phyloP scores from a whole-genome alignment of 176 grass and related monocot species.

The Puccinellia tenuiflora region DNA sequence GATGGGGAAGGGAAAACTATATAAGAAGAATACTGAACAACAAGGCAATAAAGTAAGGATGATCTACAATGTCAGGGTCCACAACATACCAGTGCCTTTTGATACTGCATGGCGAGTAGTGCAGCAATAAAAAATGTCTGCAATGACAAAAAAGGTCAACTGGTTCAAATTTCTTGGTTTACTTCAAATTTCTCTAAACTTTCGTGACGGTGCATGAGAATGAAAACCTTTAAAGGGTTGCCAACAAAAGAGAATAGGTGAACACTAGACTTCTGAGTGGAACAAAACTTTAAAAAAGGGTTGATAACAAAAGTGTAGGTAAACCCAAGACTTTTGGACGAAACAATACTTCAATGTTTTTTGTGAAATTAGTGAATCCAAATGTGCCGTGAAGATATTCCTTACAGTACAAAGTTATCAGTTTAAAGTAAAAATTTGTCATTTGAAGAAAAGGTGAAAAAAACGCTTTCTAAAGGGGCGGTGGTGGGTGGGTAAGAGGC shows the following conservation, averaged over 20 bases:
- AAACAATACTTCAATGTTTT: background rate
- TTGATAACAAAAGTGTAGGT: background rate
- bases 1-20: background rate
- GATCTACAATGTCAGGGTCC: background rate
- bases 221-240: no score
- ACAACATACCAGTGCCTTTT: slow-evolving; percentile 67
- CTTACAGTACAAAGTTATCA: background rate
- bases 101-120: slow-evolving; percentile 92
- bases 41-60: background rate
- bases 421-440: background rate
- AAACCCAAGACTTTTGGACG: background rate
- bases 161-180: slow-evolving; percentile 12
- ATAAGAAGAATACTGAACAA: background rate
- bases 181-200: background rate
- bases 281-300: no score
- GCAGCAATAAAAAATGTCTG: slow-evolving; percentile 99
- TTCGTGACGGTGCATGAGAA: no score
- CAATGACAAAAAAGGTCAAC: slow-evolving; percentile 20
- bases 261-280: background rate
- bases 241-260: background rate
- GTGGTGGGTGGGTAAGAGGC: background rate
- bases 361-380: background rate
- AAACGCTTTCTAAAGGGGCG: background rate
- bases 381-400: background rate
- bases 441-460: background rate